Evolutionary conservation across 176 grass and related monocot genomes (phyloP).

Genomic region (Juncus effusus): DNA sequence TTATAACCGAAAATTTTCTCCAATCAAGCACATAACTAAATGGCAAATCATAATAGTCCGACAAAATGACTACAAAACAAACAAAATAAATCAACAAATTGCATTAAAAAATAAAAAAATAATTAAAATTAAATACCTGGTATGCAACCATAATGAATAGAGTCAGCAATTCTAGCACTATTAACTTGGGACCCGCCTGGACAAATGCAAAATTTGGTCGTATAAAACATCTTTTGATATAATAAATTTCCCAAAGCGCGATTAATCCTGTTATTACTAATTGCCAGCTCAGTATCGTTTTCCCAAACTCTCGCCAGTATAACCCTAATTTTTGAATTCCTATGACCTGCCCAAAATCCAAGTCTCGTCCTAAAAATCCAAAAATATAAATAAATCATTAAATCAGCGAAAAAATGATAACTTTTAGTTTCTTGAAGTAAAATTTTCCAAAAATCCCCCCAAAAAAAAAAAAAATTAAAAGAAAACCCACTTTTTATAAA

Average conservation of each 20-base stretch:
- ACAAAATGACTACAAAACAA: slow-evolving; percentile 25
- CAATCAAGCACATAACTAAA: slow-evolving; percentile 60
- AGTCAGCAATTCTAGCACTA: slow-evolving; percentile 86
- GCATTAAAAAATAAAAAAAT: background rate
- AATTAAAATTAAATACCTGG: slow-evolving; percentile 51
- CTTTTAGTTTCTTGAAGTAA: too few species aligned
- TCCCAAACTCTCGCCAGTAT: slow-evolving; percentile 81
- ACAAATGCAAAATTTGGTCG: slow-evolving; percentile 95
- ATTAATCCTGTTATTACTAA: slow-evolving; percentile 90
- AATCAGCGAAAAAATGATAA: too few species aligned
- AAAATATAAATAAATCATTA: too few species aligned
- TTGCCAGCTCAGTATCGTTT: slow-evolving; percentile 90
- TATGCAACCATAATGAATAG: slow-evolving; percentile 95
- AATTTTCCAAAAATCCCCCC: too few species aligned
- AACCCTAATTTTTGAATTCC: slow-evolving; percentile 88
- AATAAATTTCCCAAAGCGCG: slow-evolving; percentile 81
- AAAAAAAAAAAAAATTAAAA: too few species aligned
- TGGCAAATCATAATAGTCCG: slow-evolving; percentile 52
- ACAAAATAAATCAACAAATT: background rate
- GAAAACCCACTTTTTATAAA: too few species aligned
- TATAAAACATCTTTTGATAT: slow-evolving; percentile 93
- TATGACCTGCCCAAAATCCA: slow-evolving; percentile 55
- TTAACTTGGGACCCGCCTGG: slow-evolving; percentile 99
- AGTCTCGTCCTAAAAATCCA: slow-evolving; percentile 32
- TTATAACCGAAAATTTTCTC: slow-evolving; percentile 68